Percentiles rank a stretch among this genome's conserved stretches.
These are phyloP conservation scores for Hippophae gyantsensis DNA, from an alignment of 306 rosid species.

Conservation along the genomic window DNA sequence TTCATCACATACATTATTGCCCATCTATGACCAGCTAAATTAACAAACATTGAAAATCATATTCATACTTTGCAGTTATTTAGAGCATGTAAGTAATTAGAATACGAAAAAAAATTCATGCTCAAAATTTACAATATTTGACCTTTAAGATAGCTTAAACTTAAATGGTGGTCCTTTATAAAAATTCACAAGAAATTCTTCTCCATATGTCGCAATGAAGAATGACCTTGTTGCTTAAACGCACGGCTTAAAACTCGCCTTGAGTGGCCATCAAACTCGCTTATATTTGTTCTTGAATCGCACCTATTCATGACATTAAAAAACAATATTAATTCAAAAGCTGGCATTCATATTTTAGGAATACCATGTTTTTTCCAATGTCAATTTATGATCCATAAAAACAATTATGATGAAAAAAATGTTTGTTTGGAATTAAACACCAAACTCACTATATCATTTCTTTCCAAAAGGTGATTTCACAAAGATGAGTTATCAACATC, in stretches of 20 bases:
- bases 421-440: too few species aligned
- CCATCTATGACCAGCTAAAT: too few species aligned
- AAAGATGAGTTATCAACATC: too few species aligned
- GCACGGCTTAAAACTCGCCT: constrained; percentile 81
- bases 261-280: constrained; percentile 95
- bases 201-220: constrained; percentile 86
- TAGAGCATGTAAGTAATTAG: background rate
- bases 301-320: constrained; percentile 40
- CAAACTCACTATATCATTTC: too few species aligned
- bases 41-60: background rate
- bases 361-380: too few species aligned
- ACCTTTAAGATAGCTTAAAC: constrained; percentile 90
- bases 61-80: background rate
- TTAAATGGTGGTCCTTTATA: constrained; percentile 94
- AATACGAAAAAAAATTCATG: background rate
- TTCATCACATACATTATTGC: too few species aligned
- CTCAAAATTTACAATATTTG: background rate
- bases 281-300: constrained; percentile 94
- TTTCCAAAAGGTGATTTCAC: too few species aligned
- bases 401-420: too few species aligned
- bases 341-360: too few species aligned
- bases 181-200: constrained; percentile 84
- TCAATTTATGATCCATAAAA: too few species aligned
- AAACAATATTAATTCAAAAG: background rate
- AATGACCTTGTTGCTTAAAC: constrained; percentile 86